Conservation (phyloP, 352 stramenopile genomes). For the Phytophthora pinifolia region DNA sequence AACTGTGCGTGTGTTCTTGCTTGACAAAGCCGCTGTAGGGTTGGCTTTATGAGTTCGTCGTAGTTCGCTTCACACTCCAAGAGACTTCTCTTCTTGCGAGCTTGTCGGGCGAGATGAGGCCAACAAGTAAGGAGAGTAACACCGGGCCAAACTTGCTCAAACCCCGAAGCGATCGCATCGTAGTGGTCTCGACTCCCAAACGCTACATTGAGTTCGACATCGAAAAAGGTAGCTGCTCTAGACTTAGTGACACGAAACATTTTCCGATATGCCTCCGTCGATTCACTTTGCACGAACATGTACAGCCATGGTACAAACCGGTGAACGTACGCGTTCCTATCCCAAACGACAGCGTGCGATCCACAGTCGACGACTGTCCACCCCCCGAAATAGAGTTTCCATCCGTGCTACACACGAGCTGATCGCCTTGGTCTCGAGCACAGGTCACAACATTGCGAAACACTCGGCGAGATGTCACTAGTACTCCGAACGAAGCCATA, state of each 20-base stretch:
- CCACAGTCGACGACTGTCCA: constrained; percentile 3
- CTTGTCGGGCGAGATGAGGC: not conserved
- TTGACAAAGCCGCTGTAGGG: not conserved
- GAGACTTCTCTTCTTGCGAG: not conserved
- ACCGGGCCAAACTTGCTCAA: too few relatives aligned
- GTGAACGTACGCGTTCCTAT: not conserved
- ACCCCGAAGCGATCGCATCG: too few relatives aligned
- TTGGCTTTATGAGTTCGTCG: too few relatives aligned
- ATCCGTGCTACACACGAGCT: not conserved
- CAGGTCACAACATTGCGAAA: not conserved
- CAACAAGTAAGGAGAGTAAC: too few relatives aligned
- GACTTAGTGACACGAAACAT: not conserved
- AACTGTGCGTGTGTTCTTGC: too few relatives aligned
- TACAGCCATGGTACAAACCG: not conserved
- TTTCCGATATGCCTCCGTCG: not conserved
- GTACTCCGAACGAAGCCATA: not conserved
- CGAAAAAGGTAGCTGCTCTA: not conserved
- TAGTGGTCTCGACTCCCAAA: too few relatives aligned
- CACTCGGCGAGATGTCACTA: not conserved
- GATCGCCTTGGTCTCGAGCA: not conserved
- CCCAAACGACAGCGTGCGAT: not conserved
- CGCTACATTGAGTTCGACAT: too few relatives aligned
- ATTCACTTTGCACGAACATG: not conserved
- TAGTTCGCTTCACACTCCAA: not conserved
- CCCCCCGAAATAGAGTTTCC: constrained; percentile 1